Evolutionary conservation across 1,284 basidiomycete species (phyloP).

Genomic region (Cryptococcus sp.): DNA sequence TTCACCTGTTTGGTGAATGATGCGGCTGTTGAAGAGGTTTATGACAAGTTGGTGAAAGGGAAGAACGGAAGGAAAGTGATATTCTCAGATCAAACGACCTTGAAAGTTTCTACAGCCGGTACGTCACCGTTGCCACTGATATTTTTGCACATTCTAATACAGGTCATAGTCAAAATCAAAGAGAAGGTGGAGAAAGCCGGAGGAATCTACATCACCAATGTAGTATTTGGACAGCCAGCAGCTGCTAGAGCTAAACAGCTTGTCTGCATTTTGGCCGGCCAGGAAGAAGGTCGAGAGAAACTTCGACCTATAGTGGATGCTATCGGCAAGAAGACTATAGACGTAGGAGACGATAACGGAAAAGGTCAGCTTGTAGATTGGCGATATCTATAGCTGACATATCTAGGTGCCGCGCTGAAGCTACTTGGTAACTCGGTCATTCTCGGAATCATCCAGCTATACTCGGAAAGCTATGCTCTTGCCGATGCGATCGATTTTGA

Average conservation of each 20-base stretch:
- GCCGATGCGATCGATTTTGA: constrained; percentile 31
- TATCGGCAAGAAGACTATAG: constrained; percentile 22
- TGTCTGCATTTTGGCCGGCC: constrained; percentile 26
- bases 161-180: constrained; percentile 20
- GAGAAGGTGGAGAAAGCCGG: constrained; percentile 17
- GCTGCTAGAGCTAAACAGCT: constrained; percentile 27
- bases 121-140: constrained; percentile 6
- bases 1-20: constrained; percentile 35
- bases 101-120: constrained; percentile 32
- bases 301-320: constrained; percentile 19
- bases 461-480: constrained; percentile 36
- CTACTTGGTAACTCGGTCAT: constrained; percentile 38
- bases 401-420: constrained; percentile 32
- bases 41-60: constrained; percentile 10
- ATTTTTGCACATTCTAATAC: background rate
- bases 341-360: constrained; percentile 32
- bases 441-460: constrained; percentile 36
- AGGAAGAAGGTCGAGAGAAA: constrained; percentile 9
- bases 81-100: constrained; percentile 30
- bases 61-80: constrained; percentile 18
- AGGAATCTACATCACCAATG: constrained; percentile 24
- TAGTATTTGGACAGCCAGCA: constrained; percentile 35
- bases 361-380: constrained; percentile 23
- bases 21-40: constrained; percentile 23
- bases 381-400: background rate